Evolutionary conservation across 192 early-diverging fungal genomes (phyloP).

Genomic region (Coemansia sp.): DNA sequence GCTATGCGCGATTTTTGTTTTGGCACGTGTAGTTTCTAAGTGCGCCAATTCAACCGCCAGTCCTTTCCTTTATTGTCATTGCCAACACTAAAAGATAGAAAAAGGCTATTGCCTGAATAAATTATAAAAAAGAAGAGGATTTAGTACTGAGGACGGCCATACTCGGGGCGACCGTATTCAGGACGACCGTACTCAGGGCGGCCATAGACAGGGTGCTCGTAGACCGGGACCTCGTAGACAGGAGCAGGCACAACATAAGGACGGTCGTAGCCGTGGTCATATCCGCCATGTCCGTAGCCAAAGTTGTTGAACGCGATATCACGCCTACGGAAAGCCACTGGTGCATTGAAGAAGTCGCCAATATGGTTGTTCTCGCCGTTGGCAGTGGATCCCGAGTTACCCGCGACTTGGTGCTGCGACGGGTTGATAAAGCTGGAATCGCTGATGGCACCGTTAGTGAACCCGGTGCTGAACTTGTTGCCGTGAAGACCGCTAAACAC

Average conservation of each 20-base stretch:
- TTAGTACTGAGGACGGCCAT: slow-evolving; percentile 4
- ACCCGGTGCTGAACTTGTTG: slow-evolving; percentile 18
- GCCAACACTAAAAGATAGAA: not conserved
- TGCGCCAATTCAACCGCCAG: too few species aligned
- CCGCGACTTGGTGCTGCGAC: slow-evolving; percentile 2
- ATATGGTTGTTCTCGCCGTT: slow-evolving; percentile 28
- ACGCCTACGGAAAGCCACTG: slow-evolving; percentile 11
- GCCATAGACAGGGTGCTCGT: not conserved
- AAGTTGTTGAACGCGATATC: slow-evolving; percentile 27
- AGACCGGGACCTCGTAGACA: slow-evolving; percentile 13
- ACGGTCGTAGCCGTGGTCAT: not conserved
- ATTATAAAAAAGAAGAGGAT: not conserved
- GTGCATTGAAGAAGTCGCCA: slow-evolving; percentile 14
- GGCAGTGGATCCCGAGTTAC: slow-evolving; percentile 20
- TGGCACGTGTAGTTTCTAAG: not conserved
- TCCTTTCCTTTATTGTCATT: not conserved
- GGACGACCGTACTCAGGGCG: slow-evolving; percentile 9
- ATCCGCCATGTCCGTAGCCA: slow-evolving; percentile 9
- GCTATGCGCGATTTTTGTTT: not conserved
- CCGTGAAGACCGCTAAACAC: slow-evolving; percentile 21
- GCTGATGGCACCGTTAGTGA: slow-evolving; percentile 21
- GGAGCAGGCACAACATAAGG: slow-evolving; percentile 2
- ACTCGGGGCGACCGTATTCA: not conserved
- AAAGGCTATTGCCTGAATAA: not conserved
- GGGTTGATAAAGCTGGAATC: slow-evolving; percentile 36